Conservation (phyloP, 108 stramenopile genomes). For the Nannochloropsis gaditana region DNA sequence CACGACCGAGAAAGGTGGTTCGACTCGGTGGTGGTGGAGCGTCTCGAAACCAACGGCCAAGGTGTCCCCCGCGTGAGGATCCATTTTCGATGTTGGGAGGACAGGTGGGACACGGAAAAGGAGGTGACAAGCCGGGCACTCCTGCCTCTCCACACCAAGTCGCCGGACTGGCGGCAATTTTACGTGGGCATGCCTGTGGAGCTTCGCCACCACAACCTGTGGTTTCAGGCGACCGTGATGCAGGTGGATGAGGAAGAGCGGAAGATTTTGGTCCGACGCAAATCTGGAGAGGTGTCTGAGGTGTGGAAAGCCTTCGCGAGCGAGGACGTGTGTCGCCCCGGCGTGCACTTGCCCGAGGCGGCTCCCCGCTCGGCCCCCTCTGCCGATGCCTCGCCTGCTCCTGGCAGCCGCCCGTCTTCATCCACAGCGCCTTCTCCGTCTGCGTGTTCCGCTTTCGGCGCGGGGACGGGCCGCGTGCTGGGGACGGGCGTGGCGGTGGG, state of each 20-base stretch:
- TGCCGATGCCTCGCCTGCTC: no score
- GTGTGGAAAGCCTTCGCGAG: background rate
- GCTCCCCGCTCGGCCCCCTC: no score
- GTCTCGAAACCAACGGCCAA: background rate
- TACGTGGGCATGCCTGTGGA: background rate
- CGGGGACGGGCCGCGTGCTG: background rate
- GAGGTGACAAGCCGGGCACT: background rate
- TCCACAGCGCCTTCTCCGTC: background rate
- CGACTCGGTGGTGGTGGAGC: background rate
- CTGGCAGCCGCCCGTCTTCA: background rate
- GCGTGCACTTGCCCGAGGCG: background rate
- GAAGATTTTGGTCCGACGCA: background rate
- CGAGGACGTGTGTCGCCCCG: background rate
- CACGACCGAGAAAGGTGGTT: background rate
- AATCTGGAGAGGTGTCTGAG: background rate
- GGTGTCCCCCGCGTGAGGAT: background rate
- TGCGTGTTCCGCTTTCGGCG: background rate
- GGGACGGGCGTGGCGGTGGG: background rate
- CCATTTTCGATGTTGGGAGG: background rate
- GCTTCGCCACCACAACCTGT: background rate
- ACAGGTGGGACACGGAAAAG: background rate
- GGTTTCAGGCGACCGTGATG: background rate
- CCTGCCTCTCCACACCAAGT: background rate
- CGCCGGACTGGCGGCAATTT: background rate
- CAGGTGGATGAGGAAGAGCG: background rate